phyloP scores from a whole-genome alignment of 1,284 basidiomycete genomes.

The Rhodotorula sp. region DNA sequence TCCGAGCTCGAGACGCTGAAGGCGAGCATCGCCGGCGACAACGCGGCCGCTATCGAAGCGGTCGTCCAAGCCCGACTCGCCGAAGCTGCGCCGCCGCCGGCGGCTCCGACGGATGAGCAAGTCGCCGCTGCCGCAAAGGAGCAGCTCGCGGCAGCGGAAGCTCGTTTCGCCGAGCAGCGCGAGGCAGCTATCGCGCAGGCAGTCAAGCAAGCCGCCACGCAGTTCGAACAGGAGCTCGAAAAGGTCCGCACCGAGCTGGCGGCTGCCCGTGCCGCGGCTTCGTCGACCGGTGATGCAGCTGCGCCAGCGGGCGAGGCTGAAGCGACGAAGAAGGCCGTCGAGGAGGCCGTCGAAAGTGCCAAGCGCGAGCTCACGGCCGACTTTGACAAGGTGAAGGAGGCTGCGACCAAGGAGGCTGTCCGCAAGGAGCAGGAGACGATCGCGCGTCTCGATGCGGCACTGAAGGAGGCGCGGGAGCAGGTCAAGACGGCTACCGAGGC shows the following conservation, averaged over 20 bases:
- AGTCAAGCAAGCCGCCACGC: slow-evolving; percentile 24
- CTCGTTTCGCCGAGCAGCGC: slow-evolving; percentile 16
- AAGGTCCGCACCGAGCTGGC: slow-evolving; percentile 22
- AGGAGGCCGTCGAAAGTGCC: slow-evolving; percentile 29
- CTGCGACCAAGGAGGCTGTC: slow-evolving; percentile 28
- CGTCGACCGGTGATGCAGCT: neutral
- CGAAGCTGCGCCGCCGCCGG: slow-evolving; percentile 14
- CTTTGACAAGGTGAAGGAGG: slow-evolving; percentile 31
- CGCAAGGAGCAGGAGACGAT: slow-evolving; percentile 35
- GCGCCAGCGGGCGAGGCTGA: slow-evolving; percentile 11
- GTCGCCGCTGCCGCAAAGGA: slow-evolving; percentile 24
- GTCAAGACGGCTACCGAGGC: slow-evolving; percentile 13
- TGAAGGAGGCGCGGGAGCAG: slow-evolving; percentile 30
- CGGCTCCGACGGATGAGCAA: slow-evolving; percentile 16
- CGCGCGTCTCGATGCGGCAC: slow-evolving; percentile 26
- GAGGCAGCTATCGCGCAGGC: slow-evolving; percentile 33
- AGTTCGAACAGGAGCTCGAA: slow-evolving; percentile 28
- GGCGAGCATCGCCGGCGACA: slow-evolving; percentile 24
- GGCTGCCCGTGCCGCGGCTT: slow-evolving; percentile 6
- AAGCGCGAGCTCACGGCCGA: slow-evolving; percentile 30
- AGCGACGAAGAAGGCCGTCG: slow-evolving; percentile 31
- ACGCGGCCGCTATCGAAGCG: slow-evolving; percentile 35
- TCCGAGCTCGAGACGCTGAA: slow-evolving; percentile 27
- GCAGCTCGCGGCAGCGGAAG: slow-evolving; percentile 29
- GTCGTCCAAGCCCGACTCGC: slow-evolving; percentile 28